phyloP scores from a whole-genome alignment of 306 rosid genomes.

The Rubus idaeus region DNA sequence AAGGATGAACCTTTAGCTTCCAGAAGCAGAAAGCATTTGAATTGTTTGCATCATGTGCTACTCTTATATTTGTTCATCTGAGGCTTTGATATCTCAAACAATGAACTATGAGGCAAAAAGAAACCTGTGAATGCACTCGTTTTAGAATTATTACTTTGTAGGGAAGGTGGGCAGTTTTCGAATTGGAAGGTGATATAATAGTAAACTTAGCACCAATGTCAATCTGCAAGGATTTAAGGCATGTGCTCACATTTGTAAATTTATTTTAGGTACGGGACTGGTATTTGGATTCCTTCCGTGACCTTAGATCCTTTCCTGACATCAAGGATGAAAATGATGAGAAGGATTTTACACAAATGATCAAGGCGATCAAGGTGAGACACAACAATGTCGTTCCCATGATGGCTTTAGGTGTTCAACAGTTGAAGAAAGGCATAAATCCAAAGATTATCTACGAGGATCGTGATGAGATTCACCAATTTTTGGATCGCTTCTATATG shows the following conservation, averaged over 20 bases:
- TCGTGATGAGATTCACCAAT: slow-evolving; percentile 80
- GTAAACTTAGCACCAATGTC: neutral
- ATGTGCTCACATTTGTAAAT: slow-evolving; percentile 7
- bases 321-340: slow-evolving; percentile 66
- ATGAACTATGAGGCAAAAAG: neutral
- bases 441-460: slow-evolving; percentile 53
- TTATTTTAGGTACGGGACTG: slow-evolving; percentile 84
- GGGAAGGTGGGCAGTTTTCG: slow-evolving; percentile 8
- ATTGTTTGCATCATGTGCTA: neutral
- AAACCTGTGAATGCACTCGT: neutral
- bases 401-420: slow-evolving; percentile 98
- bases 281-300: slow-evolving; percentile 93
- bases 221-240: neutral
- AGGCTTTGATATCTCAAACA: neutral
- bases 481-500: slow-evolving; percentile 95
- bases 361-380: slow-evolving; percentile 92
- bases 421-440: slow-evolving; percentile 69
- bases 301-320: slow-evolving; percentile 75
- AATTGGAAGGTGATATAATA: neutral
- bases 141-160: neutral
- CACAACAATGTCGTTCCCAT: slow-evolving; percentile 96
- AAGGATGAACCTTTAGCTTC: neutral
- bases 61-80: neutral
- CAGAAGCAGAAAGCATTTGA: neutral
- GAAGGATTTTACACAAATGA: slow-evolving; percentile 75